A percentile compares a stretch with the other conserved stretches of the same genome.
Conservation (phyloP, 768 basidiomycete species). For the Chalciporus piperatus region DNA sequence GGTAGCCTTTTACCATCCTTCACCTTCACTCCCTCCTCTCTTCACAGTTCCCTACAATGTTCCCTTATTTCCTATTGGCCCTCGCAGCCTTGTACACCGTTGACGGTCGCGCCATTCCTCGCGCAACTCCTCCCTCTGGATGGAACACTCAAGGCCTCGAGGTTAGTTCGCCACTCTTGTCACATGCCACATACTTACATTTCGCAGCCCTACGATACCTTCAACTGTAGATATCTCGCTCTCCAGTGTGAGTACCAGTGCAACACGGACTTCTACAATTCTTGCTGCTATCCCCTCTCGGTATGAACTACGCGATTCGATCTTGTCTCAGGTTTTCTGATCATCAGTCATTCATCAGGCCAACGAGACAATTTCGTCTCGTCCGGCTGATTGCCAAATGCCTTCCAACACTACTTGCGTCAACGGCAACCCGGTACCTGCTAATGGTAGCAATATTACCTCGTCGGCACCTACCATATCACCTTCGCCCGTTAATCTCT, state of each 20-base stretch:
- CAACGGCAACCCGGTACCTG: constrained; percentile 10
- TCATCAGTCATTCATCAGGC: constrained; percentile 33
- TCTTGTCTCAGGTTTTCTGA: not conserved
- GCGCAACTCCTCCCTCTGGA: constrained; percentile 36
- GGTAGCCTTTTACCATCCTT: constrained; percentile 18
- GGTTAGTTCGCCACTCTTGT: constrained; percentile 20
- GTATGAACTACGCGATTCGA: constrained; percentile 31
- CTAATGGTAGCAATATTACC: constrained; percentile 10
- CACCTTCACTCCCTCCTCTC: constrained; percentile 29
- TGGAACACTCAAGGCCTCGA: constrained; percentile 49
- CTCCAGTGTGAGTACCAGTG: constrained; percentile 50
- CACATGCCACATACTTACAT: too few relatives aligned
- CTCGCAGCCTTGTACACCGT: constrained; percentile 39
- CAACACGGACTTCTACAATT: constrained; percentile 54
- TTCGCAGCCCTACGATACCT: constrained; percentile 46
- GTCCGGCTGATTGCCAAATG: constrained; percentile 52
- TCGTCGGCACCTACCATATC: not conserved
- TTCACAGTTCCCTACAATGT: constrained; percentile 29
- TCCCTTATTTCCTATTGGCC: constrained; percentile 40
- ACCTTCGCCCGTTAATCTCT: not conserved
- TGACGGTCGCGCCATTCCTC: constrained; percentile 36
- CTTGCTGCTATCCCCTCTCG: constrained; percentile 71
- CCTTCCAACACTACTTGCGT: constrained; percentile 31
- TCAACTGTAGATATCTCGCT: constrained; percentile 63
- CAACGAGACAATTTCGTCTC: constrained; percentile 47